phyloP scores from a whole-genome alignment of 768 basidiomycete genomes.

The Daedalea quercina region DNA sequence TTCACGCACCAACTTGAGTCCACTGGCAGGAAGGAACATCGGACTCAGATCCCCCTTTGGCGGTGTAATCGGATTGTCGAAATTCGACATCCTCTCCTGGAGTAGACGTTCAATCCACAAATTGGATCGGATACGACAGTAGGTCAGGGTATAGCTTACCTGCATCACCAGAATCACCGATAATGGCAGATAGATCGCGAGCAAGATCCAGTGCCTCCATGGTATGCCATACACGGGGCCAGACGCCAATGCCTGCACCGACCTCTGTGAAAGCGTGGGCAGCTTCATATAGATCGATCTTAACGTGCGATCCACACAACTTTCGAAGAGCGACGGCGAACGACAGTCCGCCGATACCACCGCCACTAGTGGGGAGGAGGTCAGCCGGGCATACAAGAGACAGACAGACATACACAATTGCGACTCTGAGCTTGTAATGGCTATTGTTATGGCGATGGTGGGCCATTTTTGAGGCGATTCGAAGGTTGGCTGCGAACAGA shows the following conservation, averaged over 20 bases:
- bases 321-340: slow-evolving; percentile 18
- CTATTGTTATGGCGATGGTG: not conserved
- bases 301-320: slow-evolving; percentile 6
- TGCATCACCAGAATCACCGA: not conserved
- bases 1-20: too few species aligned
- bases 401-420: not conserved
- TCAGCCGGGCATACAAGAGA: not conserved
- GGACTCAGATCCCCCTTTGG: too few species aligned
- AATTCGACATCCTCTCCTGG: not conserved
- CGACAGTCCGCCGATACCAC: slow-evolving; percentile 20
- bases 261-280: slow-evolving; percentile 12
- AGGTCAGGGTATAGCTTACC: too few species aligned
- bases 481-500: too few species aligned
- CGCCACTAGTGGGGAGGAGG: slow-evolving; percentile 13
- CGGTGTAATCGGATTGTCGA: not conserved
- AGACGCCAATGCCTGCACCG: slow-evolving; percentile 21
- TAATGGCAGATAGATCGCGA: not conserved
- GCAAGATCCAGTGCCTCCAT: slow-evolving; percentile 15
- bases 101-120: too few species aligned
- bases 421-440: not conserved
- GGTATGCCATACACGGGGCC: slow-evolving; percentile 16
- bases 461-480: not conserved
- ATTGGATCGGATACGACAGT: too few species aligned
- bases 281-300: slow-evolving; percentile 21
- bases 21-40: too few species aligned